A percentile compares a stretch with the other conserved stretches of the same genome.
These are phyloP conservation scores for Dendrobium nobile DNA, from an alignment of 106 monocot genomes.

Conservation along the genomic window DNA sequence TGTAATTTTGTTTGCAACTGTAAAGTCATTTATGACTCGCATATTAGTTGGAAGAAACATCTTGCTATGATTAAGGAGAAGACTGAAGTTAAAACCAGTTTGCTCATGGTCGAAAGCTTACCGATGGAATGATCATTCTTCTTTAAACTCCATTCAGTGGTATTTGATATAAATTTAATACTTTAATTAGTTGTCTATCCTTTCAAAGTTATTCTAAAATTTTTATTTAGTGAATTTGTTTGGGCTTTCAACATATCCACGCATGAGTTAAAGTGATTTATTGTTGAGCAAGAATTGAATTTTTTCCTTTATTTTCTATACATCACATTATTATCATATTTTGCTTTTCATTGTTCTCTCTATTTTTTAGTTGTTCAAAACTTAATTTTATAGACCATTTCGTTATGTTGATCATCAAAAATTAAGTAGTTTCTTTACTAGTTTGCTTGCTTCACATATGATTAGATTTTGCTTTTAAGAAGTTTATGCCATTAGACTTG, in stretches of 20 bases:
- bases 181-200: too few species aligned
- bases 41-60: slow-evolving; percentile 46
- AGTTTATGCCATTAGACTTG: not conserved
- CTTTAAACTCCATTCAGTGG: too few species aligned
- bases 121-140: too few species aligned
- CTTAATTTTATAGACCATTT: not conserved
- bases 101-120: not conserved
- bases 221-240: too few species aligned
- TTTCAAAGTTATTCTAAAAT: too few species aligned
- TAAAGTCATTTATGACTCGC: slow-evolving; percentile 29
- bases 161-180: too few species aligned
- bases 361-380: not conserved
- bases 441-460: not conserved
- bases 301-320: too few species aligned
- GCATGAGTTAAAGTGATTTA: too few species aligned
- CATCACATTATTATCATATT: not conserved
- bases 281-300: too few species aligned
- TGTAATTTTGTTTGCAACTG: slow-evolving; percentile 75
- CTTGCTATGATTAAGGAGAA: slow-evolving; percentile 23
- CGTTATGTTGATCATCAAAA: not conserved
- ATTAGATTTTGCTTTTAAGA: not conserved
- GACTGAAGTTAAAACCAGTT: not conserved
- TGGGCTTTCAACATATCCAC: too few species aligned
- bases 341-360: not conserved
- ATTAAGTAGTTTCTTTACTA: not conserved